Percentiles rank a stretch among this genome's conserved stretches.
These are phyloP conservation scores for Tolypocladium inflatum DNA, from an alignment of 2,329 filamentous ascomycete species.

Conservation along the genomic window DNA sequence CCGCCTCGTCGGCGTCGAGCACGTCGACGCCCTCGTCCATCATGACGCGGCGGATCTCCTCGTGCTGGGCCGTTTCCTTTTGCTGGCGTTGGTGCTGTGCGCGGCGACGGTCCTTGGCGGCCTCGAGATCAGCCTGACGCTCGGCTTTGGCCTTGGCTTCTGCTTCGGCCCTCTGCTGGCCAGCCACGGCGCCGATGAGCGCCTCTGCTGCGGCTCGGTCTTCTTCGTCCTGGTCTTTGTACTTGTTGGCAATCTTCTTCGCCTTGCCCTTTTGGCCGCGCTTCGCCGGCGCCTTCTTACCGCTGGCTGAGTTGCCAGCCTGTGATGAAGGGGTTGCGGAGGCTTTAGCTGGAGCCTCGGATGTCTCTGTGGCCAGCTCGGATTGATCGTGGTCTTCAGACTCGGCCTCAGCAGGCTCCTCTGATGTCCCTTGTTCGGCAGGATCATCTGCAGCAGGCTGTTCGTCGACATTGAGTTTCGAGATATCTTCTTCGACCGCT, in stretches of 20 bases:
- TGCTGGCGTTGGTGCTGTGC: conserved; percentile 74
- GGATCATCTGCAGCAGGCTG: conserved; percentile 4
- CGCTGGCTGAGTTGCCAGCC: conserved; percentile 1
- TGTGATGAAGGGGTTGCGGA: conserved; percentile 4
- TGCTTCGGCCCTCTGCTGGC: conserved; percentile 57
- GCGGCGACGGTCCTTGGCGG: conserved; percentile 63
- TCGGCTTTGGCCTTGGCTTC: conserved; percentile 63
- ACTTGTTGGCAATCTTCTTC: conserved; percentile 83
- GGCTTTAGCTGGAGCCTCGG: conserved; percentile 9
- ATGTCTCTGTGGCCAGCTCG: conserved; percentile 7
- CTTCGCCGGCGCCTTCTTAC: conserved; percentile 38
- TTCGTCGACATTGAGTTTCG: conserved; percentile 13
- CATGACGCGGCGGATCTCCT: conserved; percentile 55
- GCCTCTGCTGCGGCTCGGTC: conserved; percentile 76
- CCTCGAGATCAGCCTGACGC: conserved; percentile 54
- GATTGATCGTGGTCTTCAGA: conserved; percentile 7
- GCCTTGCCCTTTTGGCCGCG: conserved; percentile 74
- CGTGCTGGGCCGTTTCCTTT: conserved; percentile 65
- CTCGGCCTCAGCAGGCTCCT: conserved; percentile 8
- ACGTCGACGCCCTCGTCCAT: conserved; percentile 50
- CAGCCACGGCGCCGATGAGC: conserved; percentile 69
- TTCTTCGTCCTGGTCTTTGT: conserved; percentile 90
- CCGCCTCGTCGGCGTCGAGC: conserved; percentile 49
- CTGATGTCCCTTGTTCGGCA: conserved; percentile 12
- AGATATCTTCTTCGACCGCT: conserved; percentile 13